Evolutionary conservation across 257 asterid genomes (phyloP).

Genomic region (Nicotiana otophora): DNA sequence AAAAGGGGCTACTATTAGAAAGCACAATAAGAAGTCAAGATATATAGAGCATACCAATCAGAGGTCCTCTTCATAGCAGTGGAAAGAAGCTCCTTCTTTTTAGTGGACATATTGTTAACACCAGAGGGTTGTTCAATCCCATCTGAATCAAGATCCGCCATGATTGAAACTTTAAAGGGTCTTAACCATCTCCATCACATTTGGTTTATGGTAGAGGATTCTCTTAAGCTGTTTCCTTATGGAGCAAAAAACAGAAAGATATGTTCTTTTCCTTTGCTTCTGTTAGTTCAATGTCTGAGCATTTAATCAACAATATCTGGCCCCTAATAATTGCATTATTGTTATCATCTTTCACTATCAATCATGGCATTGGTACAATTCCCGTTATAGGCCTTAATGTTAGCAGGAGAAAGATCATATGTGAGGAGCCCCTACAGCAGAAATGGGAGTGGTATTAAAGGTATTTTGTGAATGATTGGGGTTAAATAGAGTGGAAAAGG

Average conservation of each 20-base stretch:
- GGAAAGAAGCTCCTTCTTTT: constrained; percentile 63
- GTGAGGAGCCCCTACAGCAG: background rate
- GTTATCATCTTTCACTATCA: constrained; percentile 10
- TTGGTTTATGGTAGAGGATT: background rate
- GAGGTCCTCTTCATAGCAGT: constrained; percentile 81
- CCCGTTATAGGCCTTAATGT: constrained; percentile 17
- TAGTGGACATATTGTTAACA: constrained; percentile 36
- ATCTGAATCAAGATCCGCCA: constrained; percentile 31
- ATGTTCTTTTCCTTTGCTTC: constrained; percentile 7
- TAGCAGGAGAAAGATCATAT: background rate
- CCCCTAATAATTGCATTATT: constrained; percentile 6
- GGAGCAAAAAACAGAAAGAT: background rate
- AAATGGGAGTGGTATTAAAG: background rate
- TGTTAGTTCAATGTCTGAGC: background rate
- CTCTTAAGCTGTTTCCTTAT: background rate
- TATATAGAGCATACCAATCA: constrained; percentile 48
- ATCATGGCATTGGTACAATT: constrained; percentile 15
- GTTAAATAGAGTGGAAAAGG: background rate
- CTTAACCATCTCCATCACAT: background rate
- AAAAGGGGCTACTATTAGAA: background rate
- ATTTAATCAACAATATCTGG: background rate
- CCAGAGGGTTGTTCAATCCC: constrained; percentile 7
- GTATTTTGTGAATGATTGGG: background rate
- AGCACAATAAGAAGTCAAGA: background rate
- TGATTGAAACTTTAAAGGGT: background rate